Conservation (phyloP, 345 rosid species). For the Pugionium dolabratum region DNA sequence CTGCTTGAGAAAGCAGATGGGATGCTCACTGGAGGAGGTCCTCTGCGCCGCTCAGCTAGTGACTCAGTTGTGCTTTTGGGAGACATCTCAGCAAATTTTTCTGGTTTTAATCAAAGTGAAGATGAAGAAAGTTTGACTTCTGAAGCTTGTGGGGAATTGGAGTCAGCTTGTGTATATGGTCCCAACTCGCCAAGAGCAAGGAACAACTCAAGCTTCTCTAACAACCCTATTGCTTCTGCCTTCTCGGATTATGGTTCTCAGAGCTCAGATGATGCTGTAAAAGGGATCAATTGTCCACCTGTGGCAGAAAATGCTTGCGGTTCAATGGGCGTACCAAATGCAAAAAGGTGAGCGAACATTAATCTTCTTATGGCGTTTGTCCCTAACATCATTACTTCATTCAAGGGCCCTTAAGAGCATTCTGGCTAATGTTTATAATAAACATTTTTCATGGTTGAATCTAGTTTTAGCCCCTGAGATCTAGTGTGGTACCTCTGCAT, state of each 20-base stretch:
- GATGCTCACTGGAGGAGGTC: conserved; percentile 43
- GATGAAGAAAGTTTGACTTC: conserved; percentile 42
- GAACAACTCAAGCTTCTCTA: conserved; percentile 48
- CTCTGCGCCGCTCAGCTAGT: conserved; percentile 69
- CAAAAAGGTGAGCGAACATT: conserved; percentile 54
- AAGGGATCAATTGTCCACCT: conserved; percentile 42
- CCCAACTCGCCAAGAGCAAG: conserved; percentile 77
- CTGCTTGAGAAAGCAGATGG: conserved; percentile 44
- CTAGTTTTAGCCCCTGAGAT: conserved; percentile 15
- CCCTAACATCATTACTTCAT: background rate
- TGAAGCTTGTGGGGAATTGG: conserved; percentile 50
- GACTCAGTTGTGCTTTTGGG: conserved; percentile 63
- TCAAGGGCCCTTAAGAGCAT: background rate
- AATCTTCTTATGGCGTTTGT: background rate
- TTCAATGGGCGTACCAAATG: conserved; percentile 40
- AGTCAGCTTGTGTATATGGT: conserved; percentile 66
- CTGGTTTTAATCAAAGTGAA: conserved; percentile 42
- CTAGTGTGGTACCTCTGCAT: background rate
- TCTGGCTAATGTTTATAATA: conserved; percentile 1
- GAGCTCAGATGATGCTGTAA: conserved; percentile 46
- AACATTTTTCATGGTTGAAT: conserved; percentile 11
- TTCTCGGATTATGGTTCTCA: conserved; percentile 55
- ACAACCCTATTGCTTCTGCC: conserved; percentile 61
- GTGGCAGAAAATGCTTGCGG: conserved; percentile 37
- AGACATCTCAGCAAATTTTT: conserved; percentile 46